Conservation (phyloP, 495 filamentous ascomycete species). For the Penicillium argentinense region DNA sequence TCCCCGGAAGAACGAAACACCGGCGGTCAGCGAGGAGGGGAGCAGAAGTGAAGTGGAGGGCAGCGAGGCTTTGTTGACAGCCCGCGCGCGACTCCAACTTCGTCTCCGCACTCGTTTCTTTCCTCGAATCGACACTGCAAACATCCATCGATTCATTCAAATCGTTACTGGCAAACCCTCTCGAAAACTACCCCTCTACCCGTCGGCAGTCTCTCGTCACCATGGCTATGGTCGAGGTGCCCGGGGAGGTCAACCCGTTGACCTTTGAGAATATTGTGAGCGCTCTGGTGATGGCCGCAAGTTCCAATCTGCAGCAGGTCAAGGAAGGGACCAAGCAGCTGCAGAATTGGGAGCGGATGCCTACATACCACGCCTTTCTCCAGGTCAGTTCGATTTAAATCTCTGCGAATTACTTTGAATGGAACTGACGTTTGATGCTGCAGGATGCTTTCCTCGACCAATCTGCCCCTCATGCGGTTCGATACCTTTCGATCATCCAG, state of each 20-base stretch:
- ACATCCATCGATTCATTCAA: too few relatives aligned
- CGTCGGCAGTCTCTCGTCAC: constrained; percentile 5
- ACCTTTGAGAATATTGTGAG: constrained; percentile 67
- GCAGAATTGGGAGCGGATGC: constrained; percentile 76
- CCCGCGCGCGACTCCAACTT: constrained; percentile 1
- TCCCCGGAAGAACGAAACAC: constrained; percentile 26
- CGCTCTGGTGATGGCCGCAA: constrained; percentile 68
- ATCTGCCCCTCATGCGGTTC: constrained; percentile 67
- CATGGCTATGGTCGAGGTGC: constrained; percentile 54
- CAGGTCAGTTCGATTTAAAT: constrained; percentile 53
- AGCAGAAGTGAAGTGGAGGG: constrained; percentile 10
- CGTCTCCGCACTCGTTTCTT: too few relatives aligned
- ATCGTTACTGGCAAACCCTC: too few relatives aligned
- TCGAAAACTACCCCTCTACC: too few relatives aligned
- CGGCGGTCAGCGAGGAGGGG: constrained; percentile 38
- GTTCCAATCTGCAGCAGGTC: constrained; percentile 70
- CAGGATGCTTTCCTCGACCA: constrained; percentile 79
- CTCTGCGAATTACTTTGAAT: not conserved
- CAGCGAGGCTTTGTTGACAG: constrained; percentile 6
- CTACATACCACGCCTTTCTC: constrained; percentile 73
- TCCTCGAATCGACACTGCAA: too few relatives aligned
- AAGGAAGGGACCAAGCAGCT: constrained; percentile 82
- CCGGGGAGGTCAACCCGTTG: constrained; percentile 63
- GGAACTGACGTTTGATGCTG: constrained; percentile 1
- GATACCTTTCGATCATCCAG: constrained; percentile 89